Base-by-base conservation (phyloP, 345 rosid genomes). In the Conringia planisiliqua region DNA sequence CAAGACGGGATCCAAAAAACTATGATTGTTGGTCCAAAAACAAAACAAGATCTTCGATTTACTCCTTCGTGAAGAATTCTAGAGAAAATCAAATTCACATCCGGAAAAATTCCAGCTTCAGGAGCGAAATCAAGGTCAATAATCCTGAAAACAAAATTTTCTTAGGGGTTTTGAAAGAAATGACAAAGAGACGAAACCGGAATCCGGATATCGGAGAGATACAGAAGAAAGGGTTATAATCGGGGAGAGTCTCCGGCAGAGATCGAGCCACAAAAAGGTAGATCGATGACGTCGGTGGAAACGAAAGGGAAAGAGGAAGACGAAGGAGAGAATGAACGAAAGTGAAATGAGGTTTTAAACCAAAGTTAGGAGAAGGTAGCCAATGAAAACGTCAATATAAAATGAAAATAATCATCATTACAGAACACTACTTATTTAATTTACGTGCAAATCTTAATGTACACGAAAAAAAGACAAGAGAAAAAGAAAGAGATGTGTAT, bases 251-350 rank as follows among this genome's bases (percentile, higher is more conserved):
- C 46, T 40, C 74, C 74, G 65, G 74, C 16, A 14, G 66, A 70
- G 56, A 62, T 24, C 6, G 65, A 68, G 43, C 1, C 2, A 18
- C 2, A 18, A 26, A 9, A 32, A 8, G 52, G 30, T 44, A 9
- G 59, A 70, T 61, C 54, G 76, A 38, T 64, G 55, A 38, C 65
- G 79, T 70, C 71, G 76, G 80, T 63, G 59, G 62, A 39, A 7
- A 47, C n/a, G 52, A 36, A 36, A 63, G 27, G 20, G 29, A 16
- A 60, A 33, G 10, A 32, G 43, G 0, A 55, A 39, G 62, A 27
- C 10, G 56, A 62, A 6, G 30, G 8, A 0, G 59, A 54, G 29
- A 38, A 51, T 33, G 64, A 33, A 62, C 26, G 39, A 66, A 46
- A 14, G 64, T 44, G 70, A 69, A 42, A 13, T 69, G 48, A 68